These are phyloP conservation scores for Pyronema omphalodes DNA, from an alignment of 495 filamentous ascomycete genomes.

Conservation along the genomic window DNA sequence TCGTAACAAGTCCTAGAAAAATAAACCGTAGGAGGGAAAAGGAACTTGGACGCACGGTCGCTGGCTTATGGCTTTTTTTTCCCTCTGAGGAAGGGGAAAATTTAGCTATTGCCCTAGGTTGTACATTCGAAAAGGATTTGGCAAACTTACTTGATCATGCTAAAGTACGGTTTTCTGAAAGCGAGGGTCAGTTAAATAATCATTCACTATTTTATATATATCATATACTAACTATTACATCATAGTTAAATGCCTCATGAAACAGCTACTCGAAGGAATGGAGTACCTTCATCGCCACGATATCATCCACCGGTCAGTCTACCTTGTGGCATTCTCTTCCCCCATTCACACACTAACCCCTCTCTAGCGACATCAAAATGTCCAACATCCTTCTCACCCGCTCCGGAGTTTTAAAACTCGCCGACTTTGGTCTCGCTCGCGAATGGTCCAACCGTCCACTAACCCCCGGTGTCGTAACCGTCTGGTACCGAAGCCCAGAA, in stretches of 20 bases:
- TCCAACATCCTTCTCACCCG: conserved; percentile 31
- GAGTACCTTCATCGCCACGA: conserved; percentile 31
- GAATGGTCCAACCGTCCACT: conserved; percentile 28
- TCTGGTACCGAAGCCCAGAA: conserved; percentile 28
- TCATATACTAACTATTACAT: not conserved
- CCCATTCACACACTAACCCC: not conserved
- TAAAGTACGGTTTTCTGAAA: conserved; percentile 29
- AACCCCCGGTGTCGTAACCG: conserved; percentile 31
- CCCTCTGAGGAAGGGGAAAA: conserved; percentile 26
- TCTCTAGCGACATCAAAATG: conserved; percentile 30
- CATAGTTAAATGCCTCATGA: conserved; percentile 31
- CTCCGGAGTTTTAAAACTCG: conserved; percentile 30
- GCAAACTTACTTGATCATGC: conserved; percentile 31
- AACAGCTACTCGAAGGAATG: conserved; percentile 29
- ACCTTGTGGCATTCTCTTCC: not conserved
- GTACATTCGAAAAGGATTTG: conserved; percentile 26
- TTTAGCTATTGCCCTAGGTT: not conserved
- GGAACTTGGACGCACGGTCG: conserved; percentile 27
- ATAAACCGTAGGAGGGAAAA: not conserved
- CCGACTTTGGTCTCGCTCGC: conserved; percentile 33
- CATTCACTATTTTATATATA: not conserved
- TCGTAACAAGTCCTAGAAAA: conserved; percentile 16
- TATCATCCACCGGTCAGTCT: conserved; percentile 30
- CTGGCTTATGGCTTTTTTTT: conserved; percentile 29
- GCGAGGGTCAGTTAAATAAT: conserved; percentile 25